Base-by-base conservation (phyloP, 208 protist species). In the Angomonas deanei region DNA sequence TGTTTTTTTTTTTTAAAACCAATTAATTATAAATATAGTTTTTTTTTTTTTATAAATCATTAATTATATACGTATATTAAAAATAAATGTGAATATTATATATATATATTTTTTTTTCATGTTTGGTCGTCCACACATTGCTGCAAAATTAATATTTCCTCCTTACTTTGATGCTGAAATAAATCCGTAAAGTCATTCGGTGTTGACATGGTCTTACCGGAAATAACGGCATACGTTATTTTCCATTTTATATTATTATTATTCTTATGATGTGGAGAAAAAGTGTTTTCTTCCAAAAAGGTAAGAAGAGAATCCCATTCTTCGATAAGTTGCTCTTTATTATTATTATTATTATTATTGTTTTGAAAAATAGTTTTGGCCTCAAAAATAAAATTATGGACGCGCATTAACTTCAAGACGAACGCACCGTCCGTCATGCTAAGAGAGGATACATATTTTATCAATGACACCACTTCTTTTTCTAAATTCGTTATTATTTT, bases 141-240 rank as follows among this genome's bases (percentile, higher is more conserved):
- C 72, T 94, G 88, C 36, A 94, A 30, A 13, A 83, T 68, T 3
- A 94, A 38, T 2, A 70, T 82, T 48, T 92, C 88, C 61, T 94
- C 85, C 52, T 42, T 42, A 42, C 15, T 42, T n/a, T 42, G 72
- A 15, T 68, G 73, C 0, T 62, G 76, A 34, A 94, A 67, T 11
- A 72, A 78, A 1, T 67, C 67, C 1, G 66, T 72, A 53, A 91
- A 34, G 58, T 92, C 88, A 24, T 70, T 70, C 32, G 81, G 66
- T 5, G 80, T 84, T 11, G 76, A 75, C 56, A 94, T 56, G 15
- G 84, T 61, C 13, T 67, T 48, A 13, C 77, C 71, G 1, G 78
- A 66, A 19, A 63, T 64, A 48, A 65, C 75, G 10, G 81, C 80
- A 67, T 92, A 92, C 30, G 74, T 52, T 2, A 92, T 65, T 10